Base-by-base conservation (phyloP, 1,284 basidiomycete species). In the Fomitiporia mediterranea region DNA sequence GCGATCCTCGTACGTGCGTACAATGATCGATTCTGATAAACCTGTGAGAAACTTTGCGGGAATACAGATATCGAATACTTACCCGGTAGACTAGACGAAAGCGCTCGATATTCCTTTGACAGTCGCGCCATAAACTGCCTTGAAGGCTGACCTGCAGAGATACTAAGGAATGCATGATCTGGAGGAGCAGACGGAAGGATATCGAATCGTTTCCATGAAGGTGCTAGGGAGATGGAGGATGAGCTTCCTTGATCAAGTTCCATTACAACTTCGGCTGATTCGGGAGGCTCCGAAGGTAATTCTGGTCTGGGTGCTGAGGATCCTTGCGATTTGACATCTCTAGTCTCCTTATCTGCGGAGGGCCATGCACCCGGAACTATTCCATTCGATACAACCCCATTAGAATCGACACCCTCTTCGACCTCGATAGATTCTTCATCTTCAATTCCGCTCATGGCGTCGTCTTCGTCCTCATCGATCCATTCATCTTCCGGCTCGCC, bases 1-100 rank as follows among this genome's bases (percentile, higher is more conserved):
- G 21, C 94, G 82, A 67, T 96, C 89, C 69, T 90, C 88, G 61
- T 81, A 90, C 37, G 82, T 82, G 58, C 85, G 79, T 53, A 89
- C 83, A 57, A 89, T 63, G 58, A 89, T 87, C 15, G 84, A 82
- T 60, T 88, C 88, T 84, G 57, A 27, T 38, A 60, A 50, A 37
- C 32, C 6, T 42, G n/a, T n/a, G 21, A 23, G 19, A 7, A 25
- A 13, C 19, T 51, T 37, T 34, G 59, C 51, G 17, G 57, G 21
- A 43, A 34, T 27, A 32, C 59, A 51, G 52, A 61, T 11, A 56
- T 50, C 27, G 25, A 30, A 25, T 34, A 69, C 75, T 60, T 60
- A 91, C 91, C 89, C 65, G 93, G 93, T 48, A 97, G 72, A 61
- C 91, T 93, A 55, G 72, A 84, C 39, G 81, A 75, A 19, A 98